A percentile compares a stretch with the other conserved stretches of the same genome.
These are phyloP conservation scores for Taphrina betulina DNA, from an alignment of 1,139 yeast genomes.

Conservation along the genomic window DNA sequence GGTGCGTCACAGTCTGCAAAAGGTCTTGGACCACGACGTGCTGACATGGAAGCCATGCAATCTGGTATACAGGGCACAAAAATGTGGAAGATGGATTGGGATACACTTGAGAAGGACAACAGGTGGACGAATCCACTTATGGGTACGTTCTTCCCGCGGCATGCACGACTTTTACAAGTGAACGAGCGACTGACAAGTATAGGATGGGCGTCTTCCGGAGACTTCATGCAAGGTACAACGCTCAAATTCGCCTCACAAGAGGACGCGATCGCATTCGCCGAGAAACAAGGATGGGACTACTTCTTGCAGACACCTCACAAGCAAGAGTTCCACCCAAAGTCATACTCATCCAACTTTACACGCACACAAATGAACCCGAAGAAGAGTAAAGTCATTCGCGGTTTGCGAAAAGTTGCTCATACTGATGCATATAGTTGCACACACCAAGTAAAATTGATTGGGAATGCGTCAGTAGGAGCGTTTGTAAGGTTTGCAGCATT, in stretches of 20 bases:
- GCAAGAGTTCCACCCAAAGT: slow-evolving; percentile 72
- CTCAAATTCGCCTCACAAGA: slow-evolving; percentile 74
- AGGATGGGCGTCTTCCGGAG: slow-evolving; percentile 79
- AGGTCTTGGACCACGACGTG: no score
- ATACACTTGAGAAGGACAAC: slow-evolving; percentile 70
- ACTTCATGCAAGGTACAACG: slow-evolving; percentile 83
- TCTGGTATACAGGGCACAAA: slow-evolving; percentile 53
- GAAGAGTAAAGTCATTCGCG: slow-evolving; percentile 3
- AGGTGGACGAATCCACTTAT: slow-evolving; percentile 89
- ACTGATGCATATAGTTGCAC: slow-evolving; percentile 25
- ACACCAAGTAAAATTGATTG: slow-evolving; percentile 10
- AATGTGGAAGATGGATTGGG: slow-evolving; percentile 84
- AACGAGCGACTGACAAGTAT: neutral
- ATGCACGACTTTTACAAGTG: no score
- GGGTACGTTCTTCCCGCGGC: slow-evolving; percentile 34
- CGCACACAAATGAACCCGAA: slow-evolving; percentile 28
- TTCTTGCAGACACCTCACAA: slow-evolving; percentile 78
- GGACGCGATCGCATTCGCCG: slow-evolving; percentile 75
- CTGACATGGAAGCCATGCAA: slow-evolving; percentile 57
- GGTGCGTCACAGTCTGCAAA: slow-evolving; percentile 41
- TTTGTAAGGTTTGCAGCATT: no score
- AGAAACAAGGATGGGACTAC: slow-evolving; percentile 83
- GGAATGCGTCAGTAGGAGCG: no score
- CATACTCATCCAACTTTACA: slow-evolving; percentile 58
- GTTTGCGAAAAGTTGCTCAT: no score